These are phyloP conservation scores for Paecilomyces sp. DNA, from an alignment of 2,329 filamentous ascomycete species.

Conservation along the genomic window DNA sequence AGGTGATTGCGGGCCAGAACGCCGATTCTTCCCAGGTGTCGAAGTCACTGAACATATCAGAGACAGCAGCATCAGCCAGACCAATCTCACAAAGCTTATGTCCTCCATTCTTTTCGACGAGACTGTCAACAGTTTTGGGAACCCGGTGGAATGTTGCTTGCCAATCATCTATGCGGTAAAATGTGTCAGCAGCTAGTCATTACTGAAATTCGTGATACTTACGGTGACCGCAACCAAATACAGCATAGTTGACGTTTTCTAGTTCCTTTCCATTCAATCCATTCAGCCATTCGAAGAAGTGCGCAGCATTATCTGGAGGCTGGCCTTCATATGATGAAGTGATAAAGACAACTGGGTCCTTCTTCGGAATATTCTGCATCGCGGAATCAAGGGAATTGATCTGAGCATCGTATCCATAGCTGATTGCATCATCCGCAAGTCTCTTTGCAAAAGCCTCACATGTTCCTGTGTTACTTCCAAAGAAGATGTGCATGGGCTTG, in stretches of 20 bases:
- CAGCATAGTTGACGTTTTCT: conserved; percentile 54
- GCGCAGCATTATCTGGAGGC: conserved; percentile 63
- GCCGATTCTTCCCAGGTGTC: conserved; percentile 59
- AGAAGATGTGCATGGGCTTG: conserved; percentile 58
- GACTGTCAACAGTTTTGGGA: conserved; percentile 55
- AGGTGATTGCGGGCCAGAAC: conserved; percentile 46
- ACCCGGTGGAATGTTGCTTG: conserved; percentile 58
- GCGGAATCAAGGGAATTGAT: conserved; percentile 56
- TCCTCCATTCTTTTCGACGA: conserved; percentile 46
- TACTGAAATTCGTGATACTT: conserved; percentile 10
- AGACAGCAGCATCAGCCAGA: conserved; percentile 52
- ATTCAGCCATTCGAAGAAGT: conserved; percentile 63
- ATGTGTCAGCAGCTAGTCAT: conserved; percentile 7
- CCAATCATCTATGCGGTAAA: conserved; percentile 37
- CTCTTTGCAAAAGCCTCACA: conserved; percentile 63
- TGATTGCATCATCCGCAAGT: conserved; percentile 52
- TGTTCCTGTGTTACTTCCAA: conserved; percentile 68
- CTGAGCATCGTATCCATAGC: conserved; percentile 53
- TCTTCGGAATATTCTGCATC: conserved; percentile 52
- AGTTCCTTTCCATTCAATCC: conserved; percentile 45
- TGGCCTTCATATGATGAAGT: conserved; percentile 68
- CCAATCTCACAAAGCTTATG: conserved; percentile 45
- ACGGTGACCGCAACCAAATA: conserved; percentile 62
- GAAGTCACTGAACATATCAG: conserved; percentile 63
- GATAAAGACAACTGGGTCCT: conserved; percentile 59